A percentile compares a stretch with the other conserved stretches of the same genome.
Conservation (phyloP, 2,329 filamentous ascomycete species). For the Neoscytalidium dimidiatum region DNA sequence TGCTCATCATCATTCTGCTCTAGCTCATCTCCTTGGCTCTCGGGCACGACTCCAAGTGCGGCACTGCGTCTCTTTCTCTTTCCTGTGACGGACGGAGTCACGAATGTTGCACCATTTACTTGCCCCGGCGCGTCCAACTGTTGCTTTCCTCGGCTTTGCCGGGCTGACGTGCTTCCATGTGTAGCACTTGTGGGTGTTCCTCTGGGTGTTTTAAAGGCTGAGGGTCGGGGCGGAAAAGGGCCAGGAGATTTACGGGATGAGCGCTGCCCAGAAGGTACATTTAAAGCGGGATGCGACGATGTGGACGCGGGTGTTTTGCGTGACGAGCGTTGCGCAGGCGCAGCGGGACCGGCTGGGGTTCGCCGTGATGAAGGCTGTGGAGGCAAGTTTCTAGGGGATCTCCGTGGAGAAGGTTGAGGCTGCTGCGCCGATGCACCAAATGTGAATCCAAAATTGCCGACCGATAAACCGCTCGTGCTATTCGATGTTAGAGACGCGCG, state of each 20-base stretch:
- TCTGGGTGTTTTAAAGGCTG: slow-evolving; percentile 30
- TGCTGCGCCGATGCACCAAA: slow-evolving; percentile 41
- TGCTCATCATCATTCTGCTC: slow-evolving; percentile 32
- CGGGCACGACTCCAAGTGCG: slow-evolving; percentile 21
- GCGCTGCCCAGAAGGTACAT: not conserved
- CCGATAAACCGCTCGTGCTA: slow-evolving; percentile 51
- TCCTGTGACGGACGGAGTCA: not conserved
- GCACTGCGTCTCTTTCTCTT: slow-evolving; percentile 12
- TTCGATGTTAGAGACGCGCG: not conserved
- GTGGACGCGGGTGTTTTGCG: slow-evolving; percentile 15
- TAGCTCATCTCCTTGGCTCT: slow-evolving; percentile 35
- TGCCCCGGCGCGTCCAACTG: slow-evolving; percentile 10
- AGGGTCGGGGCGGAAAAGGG: slow-evolving; percentile 22
- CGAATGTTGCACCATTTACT: slow-evolving; percentile 34
- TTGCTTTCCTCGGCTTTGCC: not conserved
- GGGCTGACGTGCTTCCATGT: slow-evolving; percentile 14
- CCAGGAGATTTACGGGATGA: slow-evolving; percentile 4
- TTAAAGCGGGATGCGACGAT: slow-evolving; percentile 22
- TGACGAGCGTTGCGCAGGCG: slow-evolving; percentile 1
- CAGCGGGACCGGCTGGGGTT: not conserved
- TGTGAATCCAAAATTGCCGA: slow-evolving; percentile 53
- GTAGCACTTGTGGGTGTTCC: slow-evolving; percentile 25
- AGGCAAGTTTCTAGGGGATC: slow-evolving; percentile 25
- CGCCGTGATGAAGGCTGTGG: slow-evolving; percentile 28
- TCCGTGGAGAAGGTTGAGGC: slow-evolving; percentile 28